Conservation (phyloP, 2,329 filamentous ascomycete species). For the Ploettnerulaceae sp. region DNA sequence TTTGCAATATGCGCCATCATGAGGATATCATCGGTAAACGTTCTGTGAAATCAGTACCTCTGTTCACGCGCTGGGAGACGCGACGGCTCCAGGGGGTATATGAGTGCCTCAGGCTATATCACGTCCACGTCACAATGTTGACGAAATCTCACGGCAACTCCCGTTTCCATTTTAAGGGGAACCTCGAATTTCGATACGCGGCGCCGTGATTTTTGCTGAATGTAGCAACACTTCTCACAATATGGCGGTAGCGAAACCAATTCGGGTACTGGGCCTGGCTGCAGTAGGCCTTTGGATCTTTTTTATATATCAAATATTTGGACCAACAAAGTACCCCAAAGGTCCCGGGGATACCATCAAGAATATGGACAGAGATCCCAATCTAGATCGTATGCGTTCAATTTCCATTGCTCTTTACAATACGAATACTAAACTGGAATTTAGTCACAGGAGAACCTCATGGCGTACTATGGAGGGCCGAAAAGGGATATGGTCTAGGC, state of each 20-base stretch:
- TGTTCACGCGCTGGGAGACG: constrained; percentile 13
- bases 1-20: constrained; percentile 68
- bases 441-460: constrained; percentile 79
- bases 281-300: constrained; percentile 72
- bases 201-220: constrained; percentile 13
- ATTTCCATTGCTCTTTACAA: neutral
- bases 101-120: neutral
- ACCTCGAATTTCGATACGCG: constrained; percentile 12
- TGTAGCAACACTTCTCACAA: constrained; percentile 30
- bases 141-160: neutral
- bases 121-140: no score
- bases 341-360: constrained; percentile 43
- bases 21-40: neutral
- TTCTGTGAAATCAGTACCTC: no score
- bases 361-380: constrained; percentile 74
- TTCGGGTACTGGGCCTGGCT: constrained; percentile 70
- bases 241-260: constrained; percentile 83
- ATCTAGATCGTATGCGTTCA: constrained; percentile 68
- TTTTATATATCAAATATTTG: constrained; percentile 71
- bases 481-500: constrained; percentile 72
- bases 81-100: neutral
- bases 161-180: constrained; percentile 18
- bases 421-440: constrained; percentile 12
- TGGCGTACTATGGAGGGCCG: constrained; percentile 67
- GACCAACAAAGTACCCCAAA: constrained; percentile 44